Conservation (phyloP, 371 early-diverging fungal genomes). For the Vairimorpha necatrix region DNA sequence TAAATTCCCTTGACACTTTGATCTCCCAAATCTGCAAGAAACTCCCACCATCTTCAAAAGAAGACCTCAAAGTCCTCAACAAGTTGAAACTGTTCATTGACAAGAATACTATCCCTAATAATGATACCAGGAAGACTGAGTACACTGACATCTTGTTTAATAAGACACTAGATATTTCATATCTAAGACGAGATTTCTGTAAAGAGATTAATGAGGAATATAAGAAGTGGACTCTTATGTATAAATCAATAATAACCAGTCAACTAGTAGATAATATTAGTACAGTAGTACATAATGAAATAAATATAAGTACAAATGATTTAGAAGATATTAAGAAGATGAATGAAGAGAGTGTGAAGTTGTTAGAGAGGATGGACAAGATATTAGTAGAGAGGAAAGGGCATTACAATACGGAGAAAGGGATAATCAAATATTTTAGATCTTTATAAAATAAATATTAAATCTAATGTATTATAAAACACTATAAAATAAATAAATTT, state of each 20-base stretch:
- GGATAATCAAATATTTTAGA: slow-evolving; percentile 7
- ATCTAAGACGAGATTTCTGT: slow-evolving; percentile 22
- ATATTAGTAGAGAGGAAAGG: neutral
- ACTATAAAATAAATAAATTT: neutral
- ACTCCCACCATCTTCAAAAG: slow-evolving; percentile 21
- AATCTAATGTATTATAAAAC: neutral
- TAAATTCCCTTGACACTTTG: slow-evolving; percentile 4
- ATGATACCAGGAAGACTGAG: neutral
- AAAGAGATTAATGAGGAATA: slow-evolving; percentile 6
- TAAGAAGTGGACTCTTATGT: neutral
- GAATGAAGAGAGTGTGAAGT: neutral
- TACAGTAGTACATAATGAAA: neutral
- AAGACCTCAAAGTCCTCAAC: slow-evolving; percentile 17
- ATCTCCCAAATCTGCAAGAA: slow-evolving; percentile 3
- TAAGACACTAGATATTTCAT: slow-evolving; percentile 19
- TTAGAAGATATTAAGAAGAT: slow-evolving; percentile 6
- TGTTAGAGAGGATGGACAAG: slow-evolving; percentile 7
- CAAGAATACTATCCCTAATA: neutral
- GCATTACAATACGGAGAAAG: neutral
- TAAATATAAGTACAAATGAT: neutral
- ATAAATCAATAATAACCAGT: neutral
- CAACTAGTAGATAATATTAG: neutral
- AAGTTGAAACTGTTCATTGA: slow-evolving; percentile 15
- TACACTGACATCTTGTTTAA: slow-evolving; percentile 1
- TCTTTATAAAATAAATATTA: slow-evolving; percentile 18